Evolutionary conservation across 306 rosid species (phyloP), one percentile per base, ranked within the genome.

Genomic region (Cicer yamashitae): DNA sequence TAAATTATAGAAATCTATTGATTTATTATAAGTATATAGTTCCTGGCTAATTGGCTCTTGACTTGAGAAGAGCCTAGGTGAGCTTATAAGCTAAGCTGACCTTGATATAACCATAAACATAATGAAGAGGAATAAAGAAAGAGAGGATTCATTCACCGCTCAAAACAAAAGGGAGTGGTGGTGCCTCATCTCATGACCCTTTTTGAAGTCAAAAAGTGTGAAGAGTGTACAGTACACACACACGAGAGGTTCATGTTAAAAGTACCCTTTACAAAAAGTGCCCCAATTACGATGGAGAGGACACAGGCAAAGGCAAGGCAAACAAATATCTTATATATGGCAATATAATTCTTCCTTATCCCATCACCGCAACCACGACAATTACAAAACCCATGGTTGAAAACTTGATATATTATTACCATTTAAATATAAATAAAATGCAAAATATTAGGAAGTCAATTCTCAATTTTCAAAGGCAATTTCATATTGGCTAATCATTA

Each of bases 161-260:
- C 10, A 84, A 86, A 58, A 46, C 10, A 84, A 86, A 58, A 46
- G 73, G 38, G 82, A 17, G 67, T 69, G 89, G 71, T 64, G 88
- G 61, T 80, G 73, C 70, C 46, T 51, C 60, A 73, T 85, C 48
- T 11, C 58, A 60, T 73, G 41, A 67, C 56, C 76, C 78, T 79
- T 87, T 85, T 38, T 11, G 47, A 79, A 18, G 79, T 77, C 82
- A 71, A 73, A 73, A 77, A 58, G 72, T 25, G 61, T 25, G 39
- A 72, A 66, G 15, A 22, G 25, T 22, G 25, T 22, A 22, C 25
- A 22, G 25, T 22, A 56, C 30, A 56, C 20, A 74, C 46, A 71
- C 89, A 88, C 75, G 91, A 71, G 88, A 84, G 96, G 92, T 59
- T 81, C 82, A 79, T 74, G 88, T 86, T 86, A 65, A 88, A 92